Evolutionary conservation across 257 asterid genomes (phyloP), one percentile per base, ranked within the genome.

Genomic region (Osmanthus fragrans): DNA sequence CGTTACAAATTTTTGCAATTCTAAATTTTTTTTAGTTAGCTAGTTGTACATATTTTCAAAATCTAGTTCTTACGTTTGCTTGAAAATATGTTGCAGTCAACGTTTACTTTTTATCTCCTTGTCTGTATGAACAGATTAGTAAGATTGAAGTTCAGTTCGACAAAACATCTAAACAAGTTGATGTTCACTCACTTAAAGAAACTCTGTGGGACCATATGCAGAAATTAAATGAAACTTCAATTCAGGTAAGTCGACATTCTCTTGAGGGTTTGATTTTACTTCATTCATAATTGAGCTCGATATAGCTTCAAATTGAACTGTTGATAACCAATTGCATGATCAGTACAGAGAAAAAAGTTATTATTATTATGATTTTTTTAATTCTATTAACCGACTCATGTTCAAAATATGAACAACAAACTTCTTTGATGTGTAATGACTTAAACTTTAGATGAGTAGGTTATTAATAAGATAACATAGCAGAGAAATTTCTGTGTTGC

Each of bases 131-230:
- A 51, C 91, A 96, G 99, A 90, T 93, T 75, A 93, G 75, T 80
- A 92, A 90, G 88, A 89, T 92, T 56, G 97, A 96, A 80, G 97
- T 96, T 54, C 88, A 88, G 78, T 96, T 93, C 51, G 99, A 96
- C 68, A 96, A 84, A 81, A 89, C 96, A 72, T 93, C 98, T 33
- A 96, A 92, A 85, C 97, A 89, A 82, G 99, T 96, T 54, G 98
- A 96, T 84, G 97, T 96, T 77, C 99, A 93, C 75, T 89, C 74
- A 64, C 96, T 96, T 33, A 96, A 96, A 87, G 96, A 89, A 86
- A 90, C 94, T 11, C 90, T 96, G 21, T 96, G 99, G 97, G 90
- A 82, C 76, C 96, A 87, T 67, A 87, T 94, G 27, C 91, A 72
- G 70, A 83, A 84, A 73, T 36, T 77, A 49, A 82, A 86, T 75